phyloP scores from a whole-genome alignment of 306 rosid genomes.

The Ammopiptanthus mongolicus region DNA sequence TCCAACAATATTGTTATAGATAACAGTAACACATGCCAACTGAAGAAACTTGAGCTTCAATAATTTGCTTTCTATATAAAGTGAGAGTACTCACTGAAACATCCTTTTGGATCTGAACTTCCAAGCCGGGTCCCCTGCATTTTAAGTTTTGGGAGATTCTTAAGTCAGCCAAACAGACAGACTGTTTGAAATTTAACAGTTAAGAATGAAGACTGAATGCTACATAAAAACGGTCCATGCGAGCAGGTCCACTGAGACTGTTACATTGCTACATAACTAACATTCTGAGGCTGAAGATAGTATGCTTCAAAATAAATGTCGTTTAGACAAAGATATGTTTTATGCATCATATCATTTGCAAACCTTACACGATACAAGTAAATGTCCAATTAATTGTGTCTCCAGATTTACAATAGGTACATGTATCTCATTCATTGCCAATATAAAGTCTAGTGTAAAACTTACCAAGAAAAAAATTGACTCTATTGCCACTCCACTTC shows the following conservation, averaged over 20 bases:
- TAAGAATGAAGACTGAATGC: slow-evolving; percentile 7
- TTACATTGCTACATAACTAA: neutral
- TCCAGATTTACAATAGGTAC: neutral
- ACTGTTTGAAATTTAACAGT: slow-evolving; percentile 16
- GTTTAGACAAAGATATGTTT: neutral
- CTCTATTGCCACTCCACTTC: too few species aligned
- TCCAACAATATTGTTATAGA: neutral
- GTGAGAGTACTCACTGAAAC: slow-evolving; percentile 75
- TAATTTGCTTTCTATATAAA: slow-evolving; percentile 22
- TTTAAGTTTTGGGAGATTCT: slow-evolving; percentile 27
- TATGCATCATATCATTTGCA: neutral
- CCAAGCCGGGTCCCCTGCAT: slow-evolving; percentile 98
- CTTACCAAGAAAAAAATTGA: too few species aligned
- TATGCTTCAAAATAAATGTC: slow-evolving; percentile 1
- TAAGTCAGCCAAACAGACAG: slow-evolving; percentile 17
- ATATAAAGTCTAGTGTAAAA: too few species aligned
- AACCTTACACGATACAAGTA: neutral
- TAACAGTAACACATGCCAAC: neutral
- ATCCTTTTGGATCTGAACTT: slow-evolving; percentile 98
- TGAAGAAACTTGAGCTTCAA: slow-evolving; percentile 30
- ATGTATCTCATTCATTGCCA: neutral
- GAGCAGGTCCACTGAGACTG: neutral
- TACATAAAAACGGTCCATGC: neutral
- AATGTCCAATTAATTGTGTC: neutral
- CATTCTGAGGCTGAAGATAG: neutral